These are phyloP conservation scores for Erodium trifolium DNA, from an alignment of 441 rosid genomes.

Conservation along the genomic window DNA sequence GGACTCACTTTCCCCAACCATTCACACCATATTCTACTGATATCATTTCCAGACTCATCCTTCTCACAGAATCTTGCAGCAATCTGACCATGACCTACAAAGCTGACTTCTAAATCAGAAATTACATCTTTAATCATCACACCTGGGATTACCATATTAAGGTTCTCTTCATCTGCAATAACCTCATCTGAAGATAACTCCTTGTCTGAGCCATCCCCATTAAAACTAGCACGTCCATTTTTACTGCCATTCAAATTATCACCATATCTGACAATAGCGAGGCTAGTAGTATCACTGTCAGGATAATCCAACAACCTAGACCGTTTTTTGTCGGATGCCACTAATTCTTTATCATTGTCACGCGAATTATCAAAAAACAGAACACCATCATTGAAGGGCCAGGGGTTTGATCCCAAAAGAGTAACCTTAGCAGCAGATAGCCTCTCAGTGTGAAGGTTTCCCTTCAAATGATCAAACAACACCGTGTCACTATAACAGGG, in stretches of 20 bases:
- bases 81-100: conserved; percentile 52
- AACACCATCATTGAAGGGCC: conserved; percentile 89
- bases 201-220: conserved; percentile 9
- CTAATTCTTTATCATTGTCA: conserved; percentile 28
- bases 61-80: conserved; percentile 51
- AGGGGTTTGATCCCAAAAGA: conserved; percentile 59
- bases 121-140: conserved; percentile 54
- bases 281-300: conserved; percentile 23
- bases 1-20: conserved; percentile 57
- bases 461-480: conserved; percentile 70
- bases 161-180: conserved; percentile 18
- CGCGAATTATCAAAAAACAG: conserved; percentile 55
- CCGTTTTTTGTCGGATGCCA: conserved; percentile 15
- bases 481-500: conserved; percentile 69
- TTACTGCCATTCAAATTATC: conserved; percentile 17
- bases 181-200: conserved; percentile 2
- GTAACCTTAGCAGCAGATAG: conserved; percentile 62
- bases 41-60: conserved; percentile 32
- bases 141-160: conserved; percentile 38
- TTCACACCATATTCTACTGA: conserved; percentile 79
- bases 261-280: conserved; percentile 49
- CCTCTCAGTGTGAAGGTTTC: conserved; percentile 66
- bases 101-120: conserved; percentile 46
- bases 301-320: conserved; percentile 28
- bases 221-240: conserved; percentile 20